Evolutionary conservation across 2,329 filamentous ascomycete genomes (phyloP).

Genomic region (Alternaria angustiovoidea): DNA sequence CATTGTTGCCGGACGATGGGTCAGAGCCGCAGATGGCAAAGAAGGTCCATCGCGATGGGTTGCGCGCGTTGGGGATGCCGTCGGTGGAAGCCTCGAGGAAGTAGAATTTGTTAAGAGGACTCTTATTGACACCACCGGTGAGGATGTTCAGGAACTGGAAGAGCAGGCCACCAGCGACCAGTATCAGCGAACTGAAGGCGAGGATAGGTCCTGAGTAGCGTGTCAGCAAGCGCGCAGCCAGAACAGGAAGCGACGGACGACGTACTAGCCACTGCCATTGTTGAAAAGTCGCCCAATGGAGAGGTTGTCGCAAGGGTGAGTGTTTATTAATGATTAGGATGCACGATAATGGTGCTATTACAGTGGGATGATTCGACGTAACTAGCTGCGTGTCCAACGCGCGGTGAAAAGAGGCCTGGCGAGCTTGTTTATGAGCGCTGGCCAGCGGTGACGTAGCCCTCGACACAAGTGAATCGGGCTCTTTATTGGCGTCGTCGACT

Average conservation of each 20-base stretch:
- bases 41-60: conserved; percentile 84
- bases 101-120: conserved; percentile 77
- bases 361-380: conserved; percentile 10
- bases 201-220: conserved; percentile 60
- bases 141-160: conserved; percentile 73
- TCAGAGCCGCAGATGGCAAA: conserved; percentile 79
- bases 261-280: conserved; percentile 29
- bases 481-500: conserved; percentile 10
- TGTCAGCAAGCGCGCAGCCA: conserved; percentile 6
- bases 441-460: conserved; percentile 30
- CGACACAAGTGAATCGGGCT: conserved; percentile 5
- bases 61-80: conserved; percentile 65
- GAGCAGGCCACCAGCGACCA: conserved; percentile 68
- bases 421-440: conserved; percentile 29
- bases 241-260: conserved; percentile 14
- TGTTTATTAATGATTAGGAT: conserved; percentile 20
- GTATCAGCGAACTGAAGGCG: conserved; percentile 65
- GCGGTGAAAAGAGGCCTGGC: conserved; percentile 4
- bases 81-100: conserved; percentile 83
- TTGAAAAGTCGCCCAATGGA: not conserved
- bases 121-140: conserved; percentile 63
- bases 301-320: not conserved
- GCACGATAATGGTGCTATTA: conserved; percentile 11
- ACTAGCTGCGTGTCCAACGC: conserved; percentile 8
- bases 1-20: conserved; percentile 59